Percentiles rank a stretch among this genome's conserved stretches.
Conservation (phyloP, 345 rosid species). For the Eucalyptus marginata region DNA sequence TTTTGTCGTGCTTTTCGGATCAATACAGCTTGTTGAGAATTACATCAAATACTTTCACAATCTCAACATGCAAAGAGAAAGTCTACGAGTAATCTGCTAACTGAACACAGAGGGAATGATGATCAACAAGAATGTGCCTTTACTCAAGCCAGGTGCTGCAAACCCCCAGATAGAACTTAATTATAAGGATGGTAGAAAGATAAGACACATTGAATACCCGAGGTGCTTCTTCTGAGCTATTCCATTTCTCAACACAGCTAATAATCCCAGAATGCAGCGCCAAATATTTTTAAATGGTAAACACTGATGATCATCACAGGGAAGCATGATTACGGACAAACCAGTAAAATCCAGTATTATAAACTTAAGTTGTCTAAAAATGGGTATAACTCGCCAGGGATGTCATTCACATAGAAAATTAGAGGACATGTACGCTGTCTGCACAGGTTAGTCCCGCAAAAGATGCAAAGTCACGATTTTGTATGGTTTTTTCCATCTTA, state of each 20-base stretch:
- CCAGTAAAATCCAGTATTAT: not conserved
- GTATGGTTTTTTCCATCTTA: slow-evolving; percentile 81
- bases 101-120: not conserved
- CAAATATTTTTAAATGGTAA: not conserved
- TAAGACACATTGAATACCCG: slow-evolving; percentile 31
- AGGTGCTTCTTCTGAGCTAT: slow-evolving; percentile 48
- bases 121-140: not conserved
- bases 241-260: slow-evolving; percentile 71
- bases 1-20: not conserved
- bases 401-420: slow-evolving; percentile 92
- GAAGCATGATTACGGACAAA: not conserved
- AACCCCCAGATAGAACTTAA: not conserved
- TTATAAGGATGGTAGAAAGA: not conserved
- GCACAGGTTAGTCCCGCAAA: slow-evolving; percentile 66
- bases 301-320: not conserved
- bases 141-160: not conserved
- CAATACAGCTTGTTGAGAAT: not conserved
- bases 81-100: not conserved
- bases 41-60: not conserved
- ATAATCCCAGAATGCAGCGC: slow-evolving; percentile 35
- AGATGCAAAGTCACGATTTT: slow-evolving; percentile 55
- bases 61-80: not conserved
- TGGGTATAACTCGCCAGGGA: slow-evolving; percentile 45
- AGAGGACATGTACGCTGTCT: slow-evolving; percentile 89
- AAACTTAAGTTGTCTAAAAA: not conserved